A percentile compares a stretch with the other conserved stretches of the same genome.
phyloP scores from a whole-genome alignment of 129 eudicot genomes.

The Flaveria ramosissima region DNA sequence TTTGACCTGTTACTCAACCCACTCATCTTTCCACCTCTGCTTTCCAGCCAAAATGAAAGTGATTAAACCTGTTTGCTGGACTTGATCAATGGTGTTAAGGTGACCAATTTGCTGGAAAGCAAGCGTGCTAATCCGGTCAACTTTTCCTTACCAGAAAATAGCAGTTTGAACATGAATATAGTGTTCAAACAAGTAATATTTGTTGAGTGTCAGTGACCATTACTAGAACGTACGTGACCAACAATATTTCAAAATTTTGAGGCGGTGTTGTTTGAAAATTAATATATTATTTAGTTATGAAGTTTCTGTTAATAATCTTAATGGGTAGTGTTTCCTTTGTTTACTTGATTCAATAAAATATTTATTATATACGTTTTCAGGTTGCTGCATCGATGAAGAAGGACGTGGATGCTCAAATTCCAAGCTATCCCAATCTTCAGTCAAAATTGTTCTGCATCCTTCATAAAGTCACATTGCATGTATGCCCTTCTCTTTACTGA shows the following conservation, averaged over 20 bases:
- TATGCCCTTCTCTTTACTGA: conserved; percentile 22
- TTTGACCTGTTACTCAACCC: not conserved
- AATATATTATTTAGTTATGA: not conserved
- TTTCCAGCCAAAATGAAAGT: not conserved
- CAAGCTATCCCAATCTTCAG: conserved; percentile 88
- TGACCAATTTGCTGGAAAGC: conserved; percentile 10
- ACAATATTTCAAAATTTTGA: not conserved
- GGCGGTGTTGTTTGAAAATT: not conserved
- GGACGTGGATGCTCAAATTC: conserved; percentile 90
- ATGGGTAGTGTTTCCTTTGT: conserved; percentile 13
- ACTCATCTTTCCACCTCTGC: not conserved
- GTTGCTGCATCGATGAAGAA: conserved; percentile 97
- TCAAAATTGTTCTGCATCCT: conserved; percentile 85
- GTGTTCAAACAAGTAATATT: conserved; percentile 18
- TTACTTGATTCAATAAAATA: conserved; percentile 16
- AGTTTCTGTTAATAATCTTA: not conserved
- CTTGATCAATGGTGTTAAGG: not conserved
- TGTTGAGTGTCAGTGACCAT: not conserved
- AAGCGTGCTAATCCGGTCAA: not conserved
- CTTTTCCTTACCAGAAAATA: not conserved
- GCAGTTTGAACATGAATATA: not conserved
- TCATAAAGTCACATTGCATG: conserved; percentile 82
- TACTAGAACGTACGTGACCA: not conserved
- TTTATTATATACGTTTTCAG: conserved; percentile 39
- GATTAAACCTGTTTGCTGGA: not conserved